Evolutionary conservation across 345 rosid species (phyloP).

Genomic region (Cardamine resedifolia): DNA sequence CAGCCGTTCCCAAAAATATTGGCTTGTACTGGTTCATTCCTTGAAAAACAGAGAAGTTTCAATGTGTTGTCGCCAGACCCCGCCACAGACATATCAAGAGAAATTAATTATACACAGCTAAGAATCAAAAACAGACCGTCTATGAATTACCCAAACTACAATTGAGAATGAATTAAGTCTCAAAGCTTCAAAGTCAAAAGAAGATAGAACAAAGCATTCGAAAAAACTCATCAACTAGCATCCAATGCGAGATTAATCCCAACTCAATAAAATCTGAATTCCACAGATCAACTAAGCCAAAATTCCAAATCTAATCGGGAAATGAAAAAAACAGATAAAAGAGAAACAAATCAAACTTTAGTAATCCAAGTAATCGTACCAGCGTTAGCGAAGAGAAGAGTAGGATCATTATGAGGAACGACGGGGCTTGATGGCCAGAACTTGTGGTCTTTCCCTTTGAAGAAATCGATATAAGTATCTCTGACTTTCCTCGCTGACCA

Average conservation of each 20-base stretch:
- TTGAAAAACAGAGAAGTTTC: slow-evolving; percentile 32
- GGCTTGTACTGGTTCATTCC: slow-evolving; percentile 99
- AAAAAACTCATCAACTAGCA: background rate
- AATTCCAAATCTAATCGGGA: background rate
- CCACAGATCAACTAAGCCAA: background rate
- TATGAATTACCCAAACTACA: background rate
- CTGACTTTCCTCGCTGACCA: slow-evolving; percentile 82
- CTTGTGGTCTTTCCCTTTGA: slow-evolving; percentile 62
- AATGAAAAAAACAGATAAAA: background rate
- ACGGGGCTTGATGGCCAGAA: slow-evolving; percentile 92
- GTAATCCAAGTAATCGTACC: slow-evolving; percentile 44
- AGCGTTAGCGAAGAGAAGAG: slow-evolving; percentile 92
- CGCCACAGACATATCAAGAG: background rate
- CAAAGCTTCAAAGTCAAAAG: background rate
- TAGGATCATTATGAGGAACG: slow-evolving; percentile 88
- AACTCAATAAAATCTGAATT: background rate
- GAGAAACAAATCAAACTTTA: background rate
- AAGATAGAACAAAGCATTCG: background rate
- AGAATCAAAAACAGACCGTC: background rate
- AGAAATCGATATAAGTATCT: slow-evolving; percentile 71
- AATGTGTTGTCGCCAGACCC: background rate
- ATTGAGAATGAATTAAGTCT: background rate
- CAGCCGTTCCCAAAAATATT: slow-evolving; percentile 84
- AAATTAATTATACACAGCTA: background rate
- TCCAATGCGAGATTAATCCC: background rate